Base-by-base conservation (phyloP, 768 basidiomycete species). In the Phylloporus scabripes region DNA sequence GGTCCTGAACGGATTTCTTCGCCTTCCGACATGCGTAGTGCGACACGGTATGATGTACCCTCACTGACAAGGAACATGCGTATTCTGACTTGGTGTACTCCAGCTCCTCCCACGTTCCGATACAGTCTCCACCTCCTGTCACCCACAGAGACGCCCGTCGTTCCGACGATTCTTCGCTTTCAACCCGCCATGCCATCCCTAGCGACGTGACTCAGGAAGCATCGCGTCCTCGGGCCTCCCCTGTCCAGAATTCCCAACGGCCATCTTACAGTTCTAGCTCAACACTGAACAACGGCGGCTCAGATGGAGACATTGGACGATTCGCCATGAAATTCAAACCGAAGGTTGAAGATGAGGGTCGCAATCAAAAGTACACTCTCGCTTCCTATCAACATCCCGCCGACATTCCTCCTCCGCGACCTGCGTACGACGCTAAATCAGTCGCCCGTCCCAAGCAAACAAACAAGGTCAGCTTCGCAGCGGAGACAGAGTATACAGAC, bases 341-440 rank as follows among this genome's bases (percentile, higher is more conserved):
- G 10, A 59, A 37, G 46, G 47, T 52, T 18, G 44, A 53, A 51
- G 36, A 48, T 6, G 48, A 61, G 23, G 65, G 70, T 20, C 49
- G 61, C n/a, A 60, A 73, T 46, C 62, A 67, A 51, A 73, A 67
- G 59, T 78, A 71, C 49, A 72, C 78, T 0, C 60, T 81, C 39
- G 76, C 80, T 15, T 80, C 81, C 4, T 78, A 80, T 65, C 68
- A 73, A 42, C 81, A 84, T 52, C 81, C 82, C 9, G 75, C 82
- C 53, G 79, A 82, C 40, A 82, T 86, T 36, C 68, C 67, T 15
- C 72, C 80, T 2, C 84, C 83, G 3, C 61, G 67, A 33, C 63
- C 67, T 48, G 72, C 70, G 4, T 76, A 79, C 52, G 49, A 66
- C 38, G 45, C 38, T 59, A 62, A 47, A 10, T 45, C 26, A 5